phyloP scores from a whole-genome alignment of 202 grass and related monocot species.

The Sporobolus alterniflorus region DNA sequence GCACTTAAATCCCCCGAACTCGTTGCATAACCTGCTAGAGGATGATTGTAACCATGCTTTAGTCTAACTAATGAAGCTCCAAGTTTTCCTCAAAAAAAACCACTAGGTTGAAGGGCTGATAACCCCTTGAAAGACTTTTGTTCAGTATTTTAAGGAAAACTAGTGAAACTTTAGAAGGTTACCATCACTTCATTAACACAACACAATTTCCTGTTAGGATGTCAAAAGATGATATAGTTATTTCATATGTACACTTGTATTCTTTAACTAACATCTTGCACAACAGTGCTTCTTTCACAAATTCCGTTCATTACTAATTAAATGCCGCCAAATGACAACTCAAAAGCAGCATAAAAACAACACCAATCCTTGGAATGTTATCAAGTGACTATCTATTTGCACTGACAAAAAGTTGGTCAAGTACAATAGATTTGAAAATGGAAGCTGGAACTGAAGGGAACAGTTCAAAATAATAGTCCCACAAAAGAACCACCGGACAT shows the following conservation, averaged over 20 bases:
- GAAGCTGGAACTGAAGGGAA: slow-evolving; percentile 12
- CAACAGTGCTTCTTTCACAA: background rate
- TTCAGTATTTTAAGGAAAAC: background rate
- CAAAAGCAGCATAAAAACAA: background rate
- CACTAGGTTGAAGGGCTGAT: too few species aligned
- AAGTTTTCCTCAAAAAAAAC: too few species aligned
- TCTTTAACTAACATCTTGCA: background rate
- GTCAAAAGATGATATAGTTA: background rate
- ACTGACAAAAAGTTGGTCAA: background rate
- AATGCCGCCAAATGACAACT: background rate
- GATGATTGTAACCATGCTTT: too few species aligned
- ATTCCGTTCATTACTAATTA: slow-evolving; percentile 5
- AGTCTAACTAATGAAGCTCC: too few species aligned
- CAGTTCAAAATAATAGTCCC: slow-evolving; percentile 12
- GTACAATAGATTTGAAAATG: slow-evolving; percentile 14
- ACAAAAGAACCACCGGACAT: slow-evolving; percentile 35
- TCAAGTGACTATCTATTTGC: background rate
- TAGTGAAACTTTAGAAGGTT: background rate
- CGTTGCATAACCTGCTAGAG: too few species aligned
- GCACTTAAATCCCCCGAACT: too few species aligned
- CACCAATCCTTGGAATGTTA: background rate
- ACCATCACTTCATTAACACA: slow-evolving; percentile 16
- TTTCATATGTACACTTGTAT: background rate
- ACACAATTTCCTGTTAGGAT: background rate
- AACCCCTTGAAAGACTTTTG: background rate